A percentile compares a stretch with the other conserved stretches of the same genome.
Conservation (phyloP, 1,284 basidiomycete species). For the Tilletia caries region DNA sequence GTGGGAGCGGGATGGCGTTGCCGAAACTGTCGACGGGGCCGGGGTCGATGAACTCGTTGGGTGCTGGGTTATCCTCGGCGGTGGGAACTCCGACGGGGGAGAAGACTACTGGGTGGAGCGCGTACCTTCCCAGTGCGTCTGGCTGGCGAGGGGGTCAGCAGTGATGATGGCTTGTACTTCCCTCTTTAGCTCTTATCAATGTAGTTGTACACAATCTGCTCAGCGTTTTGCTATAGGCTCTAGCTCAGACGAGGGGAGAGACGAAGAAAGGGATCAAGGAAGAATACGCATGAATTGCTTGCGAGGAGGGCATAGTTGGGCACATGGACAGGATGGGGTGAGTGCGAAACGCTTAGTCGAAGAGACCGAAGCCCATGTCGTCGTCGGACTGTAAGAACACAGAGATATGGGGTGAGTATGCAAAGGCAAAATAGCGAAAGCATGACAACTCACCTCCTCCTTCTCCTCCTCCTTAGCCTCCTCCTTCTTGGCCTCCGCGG, state of each 20-base stretch:
- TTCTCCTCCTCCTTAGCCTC: slow-evolving; percentile 53
- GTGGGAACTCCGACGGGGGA: not conserved
- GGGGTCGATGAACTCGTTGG: not conserved
- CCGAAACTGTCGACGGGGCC: slow-evolving; percentile 3
- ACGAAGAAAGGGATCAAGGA: no score
- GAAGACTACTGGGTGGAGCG: not conserved
- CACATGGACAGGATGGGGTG: not conserved
- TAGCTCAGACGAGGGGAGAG: no score
- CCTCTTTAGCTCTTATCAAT: not conserved
- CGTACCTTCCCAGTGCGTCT: slow-evolving; percentile 9
- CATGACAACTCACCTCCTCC: slow-evolving; percentile 37
- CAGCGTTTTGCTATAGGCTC: no score
- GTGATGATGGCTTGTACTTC: not conserved
- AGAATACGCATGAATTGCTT: no score
- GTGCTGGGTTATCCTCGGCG: not conserved
- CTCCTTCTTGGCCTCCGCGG: slow-evolving; percentile 67
- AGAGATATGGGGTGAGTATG: not conserved
- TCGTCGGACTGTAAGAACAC: slow-evolving; percentile 8
- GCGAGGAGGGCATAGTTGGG: not conserved
- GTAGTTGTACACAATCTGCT: slow-evolving; percentile 12
- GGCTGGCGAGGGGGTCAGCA: not conserved
- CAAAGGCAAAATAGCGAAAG: not conserved
- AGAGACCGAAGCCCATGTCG: slow-evolving; percentile 18
- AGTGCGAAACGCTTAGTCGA: slow-evolving; percentile 14
- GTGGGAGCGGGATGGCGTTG: not conserved